Evolutionary conservation across 352 stramenopile species (phyloP), one percentile per base, ranked within the genome.

Genomic region (Pythium vanterpoolii): DNA sequence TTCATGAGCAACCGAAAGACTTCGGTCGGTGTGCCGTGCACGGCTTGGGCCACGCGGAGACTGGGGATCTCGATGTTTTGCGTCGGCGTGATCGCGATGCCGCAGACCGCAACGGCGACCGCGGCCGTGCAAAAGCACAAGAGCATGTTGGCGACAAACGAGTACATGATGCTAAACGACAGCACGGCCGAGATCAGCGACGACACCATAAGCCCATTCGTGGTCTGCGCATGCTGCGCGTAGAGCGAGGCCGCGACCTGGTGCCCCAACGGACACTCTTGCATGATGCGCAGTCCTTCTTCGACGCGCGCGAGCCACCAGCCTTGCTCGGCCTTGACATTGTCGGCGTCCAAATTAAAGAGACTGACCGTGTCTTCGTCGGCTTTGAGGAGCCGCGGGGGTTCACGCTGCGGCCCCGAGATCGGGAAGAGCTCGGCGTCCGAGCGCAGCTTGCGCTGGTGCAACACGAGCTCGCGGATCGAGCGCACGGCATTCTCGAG

Each of bases 1-100:
- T 95, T 95, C 86, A 95, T 95, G 39, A 95, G 73, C 33, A 95
- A 54, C 3, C 83, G 64, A 28, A 95, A 95, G 2, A 94, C 84
- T 39, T 93, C 85, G 0, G 84, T 90, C 14, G 86, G 86, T 10
- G 84, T 90, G 21, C 86, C 86, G 56, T 94, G 76, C 26, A 94
- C 86, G 21, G 92, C 83, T 60, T 95, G 84, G 2, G 86, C 89
- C 44, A 94, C 86, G 13, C 85, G 79, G 50, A 93, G 87, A 44
- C 73, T 88, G 42, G 86, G 83, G 65, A 95, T 93, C 61, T 95
- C 86, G n/a, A 89, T 77, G 27, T 68, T 74, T 19, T 82, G 69
- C 9, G 77, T 81, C 7, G 84, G 84, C 33, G 77, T 90, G 45
- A 92, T 79, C 1, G 86, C 85, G 3, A 76, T 53, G n/a, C 72